Evolutionary conservation across 305 asterid species (phyloP).

Genomic region (Fraxinus sp.): DNA sequence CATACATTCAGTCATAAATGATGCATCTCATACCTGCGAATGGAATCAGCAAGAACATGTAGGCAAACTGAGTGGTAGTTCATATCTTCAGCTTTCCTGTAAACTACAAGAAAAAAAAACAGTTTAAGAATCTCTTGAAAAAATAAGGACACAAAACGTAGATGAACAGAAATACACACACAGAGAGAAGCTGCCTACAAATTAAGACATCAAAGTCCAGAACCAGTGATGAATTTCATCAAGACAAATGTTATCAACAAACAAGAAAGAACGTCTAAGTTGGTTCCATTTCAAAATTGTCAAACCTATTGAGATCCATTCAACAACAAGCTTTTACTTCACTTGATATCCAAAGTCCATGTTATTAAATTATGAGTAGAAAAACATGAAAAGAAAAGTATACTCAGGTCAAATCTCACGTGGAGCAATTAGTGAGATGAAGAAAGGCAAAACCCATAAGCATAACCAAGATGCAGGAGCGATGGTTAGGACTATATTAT

Average conservation of each 20-base stretch:
- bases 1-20: conserved; percentile 1
- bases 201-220: not conserved
- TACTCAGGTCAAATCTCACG: not conserved
- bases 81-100: conserved; percentile 96
- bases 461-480: not conserved
- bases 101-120: conserved; percentile 49
- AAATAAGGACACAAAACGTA: not conserved
- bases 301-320: not conserved
- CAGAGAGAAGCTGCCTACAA: not conserved
- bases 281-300: not conserved
- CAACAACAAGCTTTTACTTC: not conserved
- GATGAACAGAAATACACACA: not conserved
- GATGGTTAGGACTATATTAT: not conserved
- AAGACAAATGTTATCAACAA: not conserved
- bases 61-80: conserved; percentile 90
- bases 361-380: not conserved
- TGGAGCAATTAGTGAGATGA: not conserved
- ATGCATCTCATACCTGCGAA: conserved; percentile 65
- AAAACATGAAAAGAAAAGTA: not conserved
- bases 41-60: conserved; percentile 96
- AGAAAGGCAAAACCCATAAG: not conserved
- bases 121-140: conserved; percentile 9
- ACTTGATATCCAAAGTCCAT: not conserved
- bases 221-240: not conserved
- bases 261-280: not conserved